These are phyloP conservation scores for Blastobotrys persicus DNA, from an alignment of 1,139 yeast species.

Conservation along the genomic window DNA sequence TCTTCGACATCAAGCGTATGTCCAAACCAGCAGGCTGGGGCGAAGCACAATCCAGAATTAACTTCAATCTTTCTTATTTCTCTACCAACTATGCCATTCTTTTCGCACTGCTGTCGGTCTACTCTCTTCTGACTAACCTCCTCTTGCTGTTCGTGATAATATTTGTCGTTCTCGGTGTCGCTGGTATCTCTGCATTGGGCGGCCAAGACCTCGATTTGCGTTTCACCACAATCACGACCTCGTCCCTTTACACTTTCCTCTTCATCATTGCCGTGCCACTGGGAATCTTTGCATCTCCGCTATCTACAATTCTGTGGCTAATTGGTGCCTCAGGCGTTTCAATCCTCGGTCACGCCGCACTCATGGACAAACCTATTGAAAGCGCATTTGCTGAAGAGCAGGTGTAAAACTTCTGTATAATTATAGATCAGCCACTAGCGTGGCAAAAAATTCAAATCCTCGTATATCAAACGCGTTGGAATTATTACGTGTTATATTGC, in stretches of 20 bases:
- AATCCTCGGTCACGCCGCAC: slow-evolving; percentile 85
- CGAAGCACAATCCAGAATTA: slow-evolving; percentile 84
- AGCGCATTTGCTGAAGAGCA: slow-evolving; percentile 90
- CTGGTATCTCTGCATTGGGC: slow-evolving; percentile 70
- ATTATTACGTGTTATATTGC: too few relatives aligned
- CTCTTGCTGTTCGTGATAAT: slow-evolving; percentile 78
- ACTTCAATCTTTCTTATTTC: slow-evolving; percentile 82
- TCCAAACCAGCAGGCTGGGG: slow-evolving; percentile 88
- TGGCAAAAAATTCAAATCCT: neutral
- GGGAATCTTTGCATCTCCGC: slow-evolving; percentile 90
- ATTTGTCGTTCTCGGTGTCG: slow-evolving; percentile 58
- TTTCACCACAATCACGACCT: slow-evolving; percentile 50
- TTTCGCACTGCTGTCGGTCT: slow-evolving; percentile 64
- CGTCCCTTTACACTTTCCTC: slow-evolving; percentile 87
- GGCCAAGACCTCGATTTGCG: slow-evolving; percentile 76
- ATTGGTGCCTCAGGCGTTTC: slow-evolving; percentile 90
- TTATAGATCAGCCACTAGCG: neutral
- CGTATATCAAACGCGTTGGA: neutral
- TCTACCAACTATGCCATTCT: slow-evolving; percentile 82
- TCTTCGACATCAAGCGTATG: slow-evolving; percentile 83
- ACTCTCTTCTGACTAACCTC: slow-evolving; percentile 78
- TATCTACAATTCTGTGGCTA: slow-evolving; percentile 92
- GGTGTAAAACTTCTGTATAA: slow-evolving; percentile 35
- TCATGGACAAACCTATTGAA: slow-evolving; percentile 97
- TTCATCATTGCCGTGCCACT: slow-evolving; percentile 69